Base-by-base conservation (phyloP, 176 grass and related monocot genomes). In the Rhynchospora pubera region DNA sequence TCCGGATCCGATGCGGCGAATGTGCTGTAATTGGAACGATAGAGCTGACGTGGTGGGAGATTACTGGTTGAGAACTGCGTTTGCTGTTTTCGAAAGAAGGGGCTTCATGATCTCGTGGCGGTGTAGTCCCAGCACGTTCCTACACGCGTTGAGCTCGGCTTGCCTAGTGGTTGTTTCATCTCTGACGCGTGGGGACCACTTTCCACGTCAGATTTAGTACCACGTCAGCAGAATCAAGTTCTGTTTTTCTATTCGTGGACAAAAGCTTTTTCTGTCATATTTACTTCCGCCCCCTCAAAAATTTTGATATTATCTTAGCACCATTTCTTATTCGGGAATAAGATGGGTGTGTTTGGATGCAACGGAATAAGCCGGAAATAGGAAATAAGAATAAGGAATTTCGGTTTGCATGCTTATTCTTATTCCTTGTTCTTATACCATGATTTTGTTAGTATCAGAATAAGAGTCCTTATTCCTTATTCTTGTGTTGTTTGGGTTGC, bases 61-160 rank as follows among this genome's bases (percentile, higher is more conserved):
- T 80, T 18, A 57, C 47, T 80, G 78, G 78, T 21, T 22, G 7
- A 22, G 3, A 62, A 14, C 6, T 21, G 57, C 22, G 53, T 19
- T 80, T 62, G 78, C 18, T 80, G 1, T 80, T 63, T 24, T 26
- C 18, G 32, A 46, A 22, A 2, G 32, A n/a, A 48, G 3, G 57
- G 59, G 39, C 32, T 48, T 39, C 55, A 24, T 62, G 78, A 46
- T 61, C 78, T 59, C 59, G 78, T 80, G 78, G 32, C 59, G 78
- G 57, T 42, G 14, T 45, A 22, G 39, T 21, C 18, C 57, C 34
- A 15, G 19, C 78, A 80, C 78, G 78, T 80, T 59, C 28, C 39
- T n/a, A 5, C 78, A 62, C 59, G 78, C 39, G 78, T 9, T 63
- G 0, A 21, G 78, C 78, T 19, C 32, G 59, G 19, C 18, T 46